These are phyloP conservation scores for Alternaria sp. DNA, from an alignment of 2,329 filamentous ascomycete species.

Conservation along the genomic window DNA sequence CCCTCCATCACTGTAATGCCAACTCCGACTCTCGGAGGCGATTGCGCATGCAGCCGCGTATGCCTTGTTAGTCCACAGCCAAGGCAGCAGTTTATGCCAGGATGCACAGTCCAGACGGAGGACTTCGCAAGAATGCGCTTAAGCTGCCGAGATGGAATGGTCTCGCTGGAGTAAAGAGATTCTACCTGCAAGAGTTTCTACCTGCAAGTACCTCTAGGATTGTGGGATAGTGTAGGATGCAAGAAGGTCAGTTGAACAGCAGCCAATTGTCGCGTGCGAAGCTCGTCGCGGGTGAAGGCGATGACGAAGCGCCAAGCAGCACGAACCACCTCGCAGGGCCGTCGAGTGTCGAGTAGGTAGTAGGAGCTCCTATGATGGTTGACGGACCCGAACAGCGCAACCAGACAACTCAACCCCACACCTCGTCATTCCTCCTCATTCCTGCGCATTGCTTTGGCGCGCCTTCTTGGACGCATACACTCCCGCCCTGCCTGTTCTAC, in stretches of 20 bases:
- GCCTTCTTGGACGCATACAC: conserved; percentile 13
- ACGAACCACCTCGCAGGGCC: conserved; percentile 32
- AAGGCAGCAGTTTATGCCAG: conserved; percentile 31
- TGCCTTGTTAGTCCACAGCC: conserved; percentile 39
- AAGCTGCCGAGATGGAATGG: conserved; percentile 11
- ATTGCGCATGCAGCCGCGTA: conserved; percentile 48
- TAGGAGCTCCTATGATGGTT: conserved; percentile 28
- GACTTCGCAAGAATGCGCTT: not conserved
- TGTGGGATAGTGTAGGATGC: not conserved
- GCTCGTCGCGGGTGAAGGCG: conserved; percentile 28
- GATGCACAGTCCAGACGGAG: conserved; percentile 10
- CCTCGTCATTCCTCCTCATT: conserved; percentile 13
- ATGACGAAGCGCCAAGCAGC: conserved; percentile 40
- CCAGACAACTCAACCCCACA: conserved; percentile 12
- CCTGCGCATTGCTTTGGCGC: conserved; percentile 20
- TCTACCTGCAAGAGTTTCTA: not conserved
- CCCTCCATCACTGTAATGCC: conserved; percentile 35
- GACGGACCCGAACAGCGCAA: conserved; percentile 17
- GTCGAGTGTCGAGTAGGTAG: conserved; percentile 27
- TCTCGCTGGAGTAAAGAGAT: not conserved
- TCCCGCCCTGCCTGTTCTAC: conserved; percentile 1
- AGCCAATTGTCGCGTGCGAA: not conserved
- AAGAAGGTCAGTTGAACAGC: conserved; percentile 5
- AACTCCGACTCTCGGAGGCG: conserved; percentile 33
- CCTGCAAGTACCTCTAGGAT: not conserved